Evolutionary conservation across 345 rosid species (phyloP), one percentile per base, ranked within the genome.

Genomic region (Raphanus raphanistrum): DNA sequence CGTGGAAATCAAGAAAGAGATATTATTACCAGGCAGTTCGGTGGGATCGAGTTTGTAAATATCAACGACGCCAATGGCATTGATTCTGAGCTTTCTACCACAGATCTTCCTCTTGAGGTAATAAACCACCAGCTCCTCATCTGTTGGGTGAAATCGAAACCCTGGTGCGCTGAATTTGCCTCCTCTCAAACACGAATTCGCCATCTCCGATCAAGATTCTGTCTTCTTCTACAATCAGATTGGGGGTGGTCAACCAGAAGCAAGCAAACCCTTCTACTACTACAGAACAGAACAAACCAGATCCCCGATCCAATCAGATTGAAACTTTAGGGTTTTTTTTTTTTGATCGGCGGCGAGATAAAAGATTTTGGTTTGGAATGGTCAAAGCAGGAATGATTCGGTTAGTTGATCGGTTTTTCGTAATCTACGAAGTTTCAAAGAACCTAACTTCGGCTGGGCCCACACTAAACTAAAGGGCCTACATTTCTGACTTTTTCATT

Each of bases 121-220:
- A 69, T 87, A 92, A 50, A 92, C 65, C 7, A 92, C 79, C 67
- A 90, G 85, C 87, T 93, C 98, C 78, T 90, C 97, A 63, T 93
- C 98, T 1, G 94, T 93, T 4, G 98, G 98, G 67, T 93, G 98
- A 71, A 93, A 90, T 71, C 97, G 76, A 75, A 93, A 93, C 73
- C 98, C 97, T 3, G 97, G 98, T 0, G 97, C 96, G 89, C 86
- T 90, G 16, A 54, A 70, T 48, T 78, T 70, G 0, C 80, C 87
- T 4, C 74, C 89, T 36, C 55, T 66, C 31, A 75, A 41, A 75
- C 79, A 66, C 21, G 73, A 7, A 64, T 12, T 13, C 8, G 77
- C 70, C 77, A 73, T 73, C 43, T 38, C 11, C 11, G 43, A 38
- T 38, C 12, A 38, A 38, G 11, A 38, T 8, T 38, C 11, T 8